A percentile compares a stretch with the other conserved stretches of the same genome.
Conservation (phyloP, 768 basidiomycete species). For the Trametes coccinea region DNA sequence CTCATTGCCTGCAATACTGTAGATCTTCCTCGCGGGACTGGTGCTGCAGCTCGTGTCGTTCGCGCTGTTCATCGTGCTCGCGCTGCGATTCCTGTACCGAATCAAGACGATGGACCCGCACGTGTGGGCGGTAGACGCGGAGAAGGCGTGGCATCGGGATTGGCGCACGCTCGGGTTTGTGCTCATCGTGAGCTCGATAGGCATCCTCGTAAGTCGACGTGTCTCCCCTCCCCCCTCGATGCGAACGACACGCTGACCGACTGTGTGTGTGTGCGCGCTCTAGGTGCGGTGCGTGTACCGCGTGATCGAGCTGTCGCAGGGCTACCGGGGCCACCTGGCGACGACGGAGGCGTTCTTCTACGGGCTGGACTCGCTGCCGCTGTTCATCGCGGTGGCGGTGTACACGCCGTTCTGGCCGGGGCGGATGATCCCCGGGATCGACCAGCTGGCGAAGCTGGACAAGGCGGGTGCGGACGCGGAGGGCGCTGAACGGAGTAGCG, state of each 20-base stretch:
- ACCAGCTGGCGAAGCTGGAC: slow-evolving; percentile 10
- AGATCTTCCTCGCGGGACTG: slow-evolving; percentile 61
- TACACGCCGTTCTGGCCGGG: slow-evolving; percentile 71
- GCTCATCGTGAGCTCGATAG: slow-evolving; percentile 55
- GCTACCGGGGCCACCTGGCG: slow-evolving; percentile 57
- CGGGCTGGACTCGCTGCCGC: slow-evolving; percentile 63
- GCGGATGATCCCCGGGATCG: slow-evolving; percentile 42
- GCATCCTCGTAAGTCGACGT: slow-evolving; percentile 42
- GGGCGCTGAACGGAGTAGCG: not conserved
- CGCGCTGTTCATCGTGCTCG: slow-evolving; percentile 47
- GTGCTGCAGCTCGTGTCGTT: slow-evolving; percentile 57
- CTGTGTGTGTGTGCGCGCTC: too few species aligned
- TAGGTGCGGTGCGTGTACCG: slow-evolving; percentile 69
- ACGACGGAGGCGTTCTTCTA: slow-evolving; percentile 66
- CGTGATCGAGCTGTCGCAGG: slow-evolving; percentile 56
- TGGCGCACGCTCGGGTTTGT: slow-evolving; percentile 59
- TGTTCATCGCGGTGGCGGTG: slow-evolving; percentile 57
- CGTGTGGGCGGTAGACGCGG: slow-evolving; percentile 42
- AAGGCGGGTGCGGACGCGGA: not conserved
- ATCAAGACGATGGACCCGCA: slow-evolving; percentile 43
- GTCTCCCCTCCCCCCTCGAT: too few species aligned
- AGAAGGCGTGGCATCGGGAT: slow-evolving; percentile 49
- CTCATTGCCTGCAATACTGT: too few species aligned
- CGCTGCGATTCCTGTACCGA: slow-evolving; percentile 48
- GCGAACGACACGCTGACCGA: too few species aligned